A percentile compares a stretch with the other conserved stretches of the same genome.
Evolutionary conservation across 2,329 filamentous ascomycete genomes (phyloP).

Genomic region (Penicillium sp.): DNA sequence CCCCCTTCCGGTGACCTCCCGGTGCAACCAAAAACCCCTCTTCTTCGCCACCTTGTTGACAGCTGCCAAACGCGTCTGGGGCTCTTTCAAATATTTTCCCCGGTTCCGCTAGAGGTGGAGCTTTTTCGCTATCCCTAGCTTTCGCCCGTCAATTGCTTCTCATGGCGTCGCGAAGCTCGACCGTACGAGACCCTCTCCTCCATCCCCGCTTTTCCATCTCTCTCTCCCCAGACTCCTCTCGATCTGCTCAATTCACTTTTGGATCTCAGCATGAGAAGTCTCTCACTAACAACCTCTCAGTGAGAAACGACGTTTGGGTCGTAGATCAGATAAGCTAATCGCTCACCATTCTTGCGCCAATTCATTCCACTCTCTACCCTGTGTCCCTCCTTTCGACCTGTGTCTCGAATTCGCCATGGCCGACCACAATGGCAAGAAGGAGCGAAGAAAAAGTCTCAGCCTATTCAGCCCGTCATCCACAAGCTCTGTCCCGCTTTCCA

Average conservation of each 20-base stretch:
- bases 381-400: conserved; percentile 9
- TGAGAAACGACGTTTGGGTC: conserved; percentile 31
- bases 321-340: conserved; percentile 29
- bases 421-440: conserved; percentile 31
- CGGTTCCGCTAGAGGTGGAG: conserved; percentile 6
- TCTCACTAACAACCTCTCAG: conserved; percentile 13
- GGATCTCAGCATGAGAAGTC: background rate
- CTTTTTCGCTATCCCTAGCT: conserved; percentile 2
- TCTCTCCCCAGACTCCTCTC: conserved; percentile 18
- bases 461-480: conserved; percentile 31
- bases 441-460: conserved; percentile 38
- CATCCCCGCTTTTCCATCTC: conserved; percentile 14
- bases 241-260: conserved; percentile 19
- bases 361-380: background rate
- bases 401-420: conserved; percentile 27
- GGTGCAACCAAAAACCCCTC: conserved; percentile 14
- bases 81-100: conserved; percentile 2
- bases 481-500: conserved; percentile 20
- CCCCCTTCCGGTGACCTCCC: conserved; percentile 17
- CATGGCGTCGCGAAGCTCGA: conserved; percentile 32
- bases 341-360: conserved; percentile 13
- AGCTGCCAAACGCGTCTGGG: conserved; percentile 9
- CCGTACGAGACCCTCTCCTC: conserved; percentile 28
- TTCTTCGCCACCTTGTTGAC: conserved; percentile 24
- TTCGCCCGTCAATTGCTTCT: conserved; percentile 23